A percentile compares a stretch with the other conserved stretches of the same genome.
Evolutionary conservation across 768 basidiomycete species (phyloP).

Genomic region (Mycena vulgaris): DNA sequence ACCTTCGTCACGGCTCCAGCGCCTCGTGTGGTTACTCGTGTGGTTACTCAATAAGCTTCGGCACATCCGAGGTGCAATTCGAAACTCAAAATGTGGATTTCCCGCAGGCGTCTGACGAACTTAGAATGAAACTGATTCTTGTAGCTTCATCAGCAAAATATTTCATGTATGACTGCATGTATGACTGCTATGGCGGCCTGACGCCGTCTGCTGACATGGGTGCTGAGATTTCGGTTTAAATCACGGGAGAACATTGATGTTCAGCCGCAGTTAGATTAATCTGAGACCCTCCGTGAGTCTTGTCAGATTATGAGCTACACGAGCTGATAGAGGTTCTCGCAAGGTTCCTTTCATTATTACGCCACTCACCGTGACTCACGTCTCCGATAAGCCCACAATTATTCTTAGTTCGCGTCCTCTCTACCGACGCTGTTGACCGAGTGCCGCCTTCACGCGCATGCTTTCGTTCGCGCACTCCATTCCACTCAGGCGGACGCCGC

Average conservation of each 20-base stretch:
- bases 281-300: no score
- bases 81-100: conserved; percentile 4
- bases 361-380: conserved; percentile 3
- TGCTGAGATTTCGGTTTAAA: conserved; percentile 10
- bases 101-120: conserved; percentile 5
- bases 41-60: neutral
- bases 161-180: no score
- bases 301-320: conserved; percentile 14
- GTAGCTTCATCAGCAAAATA: neutral
- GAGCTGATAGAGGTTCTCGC: conserved; percentile 14
- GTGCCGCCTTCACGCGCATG: no score
- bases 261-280: no score
- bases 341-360: conserved; percentile 8
- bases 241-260: no score
- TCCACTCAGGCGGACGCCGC: no score
- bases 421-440: no score
- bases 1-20: neutral
- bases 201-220: conserved; percentile 13
- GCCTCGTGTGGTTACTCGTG: conserved; percentile 5
- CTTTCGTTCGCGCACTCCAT: no score
- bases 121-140: conserved; percentile 8
- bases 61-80: conserved; percentile 11
- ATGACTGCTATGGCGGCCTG: no score
- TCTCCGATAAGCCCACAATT: no score
- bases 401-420: no score